Base-by-base conservation (phyloP, 805 yeast species). In the Wickerhamiella brachini region DNA sequence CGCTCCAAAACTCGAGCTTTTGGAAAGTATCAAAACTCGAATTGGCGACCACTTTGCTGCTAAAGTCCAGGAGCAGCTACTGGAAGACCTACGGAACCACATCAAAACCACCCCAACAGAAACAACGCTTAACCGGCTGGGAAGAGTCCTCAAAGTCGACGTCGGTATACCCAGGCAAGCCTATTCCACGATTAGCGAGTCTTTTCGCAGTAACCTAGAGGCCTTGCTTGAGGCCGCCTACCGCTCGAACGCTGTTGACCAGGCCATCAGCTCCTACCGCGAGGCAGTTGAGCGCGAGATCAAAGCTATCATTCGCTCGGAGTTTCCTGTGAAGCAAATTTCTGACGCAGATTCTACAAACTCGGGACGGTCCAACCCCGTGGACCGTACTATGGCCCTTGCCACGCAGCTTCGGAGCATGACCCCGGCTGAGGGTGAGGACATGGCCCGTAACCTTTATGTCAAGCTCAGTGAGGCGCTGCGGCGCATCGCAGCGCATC, bases 401-500 rank as follows among this genome's bases (percentile, higher is more conserved):
- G 77, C 79, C 0, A 62, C 69, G 3, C 53, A 71, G 47, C 75
- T 93, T 48, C 78, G 81, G 56, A 75, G 77, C 2, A 73, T 87
- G 73, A 72, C 87, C 0, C 83, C 93, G 0, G 65, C 68, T 13
- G 95, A 86, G 53, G 88, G 88, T 61, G 86, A 84, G 59, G 70
- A 67, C 1, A 82, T 88, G 85, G 63, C 86, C 44, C 64, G 73
- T 1, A 70, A 68, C 26, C 80, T 81, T 3, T 85, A 77, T 57
- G 67, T 85, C 0, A 74, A 77, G 20, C 70, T 83, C 2, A 78
- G 87, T 0, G 94, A 84, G 59, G 80, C 86, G 18, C 68, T 88
- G 23, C 71, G 90, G 55, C 74, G 95, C 52, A 68, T 89, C 29
- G 78, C 85, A 0, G 69, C 77, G 8, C 95, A 88, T 53, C 95